These are phyloP conservation scores for Macrolepiota dolichaula DNA, from an alignment of 768 basidiomycete genomes.

Conservation along the genomic window DNA sequence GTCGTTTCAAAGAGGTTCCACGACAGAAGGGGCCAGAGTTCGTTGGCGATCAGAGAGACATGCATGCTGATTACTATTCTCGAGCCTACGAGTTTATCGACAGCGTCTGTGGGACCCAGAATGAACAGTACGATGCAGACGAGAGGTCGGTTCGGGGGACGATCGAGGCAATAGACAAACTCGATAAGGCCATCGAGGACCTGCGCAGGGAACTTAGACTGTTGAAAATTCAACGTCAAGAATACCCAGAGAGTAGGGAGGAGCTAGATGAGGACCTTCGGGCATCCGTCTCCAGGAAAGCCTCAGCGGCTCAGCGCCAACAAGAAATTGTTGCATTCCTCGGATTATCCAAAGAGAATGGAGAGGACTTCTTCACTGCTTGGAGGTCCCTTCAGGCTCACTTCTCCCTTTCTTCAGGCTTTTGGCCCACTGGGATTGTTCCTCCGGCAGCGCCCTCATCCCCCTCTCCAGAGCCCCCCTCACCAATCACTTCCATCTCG, in stretches of 20 bases:
- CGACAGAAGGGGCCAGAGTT: background rate
- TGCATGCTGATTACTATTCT: background rate
- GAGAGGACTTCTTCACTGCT: background rate
- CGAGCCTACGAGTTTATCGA: background rate
- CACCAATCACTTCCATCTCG: background rate
- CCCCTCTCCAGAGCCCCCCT: background rate
- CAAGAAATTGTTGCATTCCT: background rate
- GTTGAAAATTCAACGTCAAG: background rate
- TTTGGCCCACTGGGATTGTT: background rate
- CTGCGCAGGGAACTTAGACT: background rate
- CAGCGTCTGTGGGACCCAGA: background rate
- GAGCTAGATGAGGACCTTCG: background rate
- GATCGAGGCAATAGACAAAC: background rate
- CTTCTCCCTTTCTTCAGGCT: background rate
- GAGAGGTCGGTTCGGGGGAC: background rate
- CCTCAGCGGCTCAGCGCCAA: background rate
- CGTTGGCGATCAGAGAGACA: background rate
- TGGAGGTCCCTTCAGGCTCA: background rate
- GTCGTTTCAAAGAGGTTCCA: background rate
- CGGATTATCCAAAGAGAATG: background rate
- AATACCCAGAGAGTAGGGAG: background rate
- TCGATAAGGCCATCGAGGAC: background rate
- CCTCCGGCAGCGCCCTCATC: background rate
- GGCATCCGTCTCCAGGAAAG: background rate
- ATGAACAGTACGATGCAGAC: background rate